Evolutionary conservation across 108 stramenopile species (phyloP).

Genomic region (Cyclotella kingstonii): DNA sequence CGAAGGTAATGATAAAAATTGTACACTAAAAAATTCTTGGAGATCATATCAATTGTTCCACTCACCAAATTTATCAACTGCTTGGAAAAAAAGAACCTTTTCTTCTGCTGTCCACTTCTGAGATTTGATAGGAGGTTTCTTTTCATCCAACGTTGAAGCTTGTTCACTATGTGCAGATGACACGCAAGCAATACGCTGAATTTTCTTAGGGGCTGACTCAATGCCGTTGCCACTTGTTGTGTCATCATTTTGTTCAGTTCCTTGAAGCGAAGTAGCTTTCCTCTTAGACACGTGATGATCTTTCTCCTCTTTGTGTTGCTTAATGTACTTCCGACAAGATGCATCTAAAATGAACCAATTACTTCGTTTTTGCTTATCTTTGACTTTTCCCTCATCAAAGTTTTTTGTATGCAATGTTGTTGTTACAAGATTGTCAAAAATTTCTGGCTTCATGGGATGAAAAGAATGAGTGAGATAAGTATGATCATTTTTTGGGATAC

Average conservation of each 20-base stretch:
- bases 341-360: slow-evolving; percentile 61
- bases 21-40: not conserved
- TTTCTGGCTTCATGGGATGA: slow-evolving; percentile 70
- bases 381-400: slow-evolving; percentile 31
- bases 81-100: slow-evolving; percentile 70
- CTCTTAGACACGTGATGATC: slow-evolving; percentile 32
- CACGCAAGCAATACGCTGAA: slow-evolving; percentile 4
- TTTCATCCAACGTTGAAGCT: slow-evolving; percentile 4
- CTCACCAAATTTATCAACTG: slow-evolving; percentile 73
- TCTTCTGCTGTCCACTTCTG: slow-evolving; percentile 81
- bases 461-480: slow-evolving; percentile 57
- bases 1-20: not conserved
- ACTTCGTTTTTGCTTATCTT: slow-evolving; percentile 31
- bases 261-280: not conserved
- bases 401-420: slow-evolving; percentile 31
- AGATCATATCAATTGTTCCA: slow-evolving; percentile 6
- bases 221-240: no score
- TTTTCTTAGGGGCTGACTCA: slow-evolving; percentile 7
- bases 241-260: not conserved
- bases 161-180: slow-evolving; percentile 14
- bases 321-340: slow-evolving; percentile 50
- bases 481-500: slow-evolving; percentile 57
- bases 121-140: slow-evolving; percentile 31
- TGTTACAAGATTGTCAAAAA: slow-evolving; percentile 55
- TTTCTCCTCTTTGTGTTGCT: slow-evolving; percentile 49